Base-by-base conservation (phyloP, 2,329 filamentous ascomycete species). In the Cadophora luteo-olivacea region DNA sequence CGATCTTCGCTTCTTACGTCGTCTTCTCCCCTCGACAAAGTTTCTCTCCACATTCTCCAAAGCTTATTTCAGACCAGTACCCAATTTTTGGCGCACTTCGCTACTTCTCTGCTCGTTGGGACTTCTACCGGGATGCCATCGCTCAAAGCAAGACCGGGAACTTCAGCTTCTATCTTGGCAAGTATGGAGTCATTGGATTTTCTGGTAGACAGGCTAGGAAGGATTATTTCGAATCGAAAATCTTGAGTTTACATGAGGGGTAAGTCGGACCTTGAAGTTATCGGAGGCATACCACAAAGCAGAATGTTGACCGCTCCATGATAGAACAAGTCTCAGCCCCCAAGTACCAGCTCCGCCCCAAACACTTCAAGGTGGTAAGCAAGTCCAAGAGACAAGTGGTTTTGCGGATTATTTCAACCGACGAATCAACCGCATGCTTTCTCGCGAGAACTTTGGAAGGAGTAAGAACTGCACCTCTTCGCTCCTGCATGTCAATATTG, bases 161-260 rank as follows among this genome's bases (percentile, higher is more conserved):
- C 61, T 86, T 85, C 71, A 82, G 79, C 63, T 86, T 85, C 72
- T 82, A 82, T 70, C 81, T 82, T 3, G 84, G 85, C 0, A 74
- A 79, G 6, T 78, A 82, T 66, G 78, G 78, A 2, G 79, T 86
- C 14, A 76, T 87, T 9, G 82, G 78, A 1, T 60, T 86, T 12
- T 80, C 79, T 4, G 84, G 84, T 1, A 77, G 80, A 3, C 78
- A 80, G 12, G 80, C 78, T 1, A 79, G 84, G 19, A 77, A 80
- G 29, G 52, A 81, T 1, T 85, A 84, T 66, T 83, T 83, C 49
- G 83, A 84, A 16, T 80, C 78, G 33, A 81, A 79, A 49, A 79
- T 80, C 0, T 73, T 87, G 38, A 78, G 80, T n/a, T 79, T 85
- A 25, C 61, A 69, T 0, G 80, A 82, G 55, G 84, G 83, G 74